These are phyloP conservation scores for Phyllosticta citrichinensis DNA, from an alignment of 2,329 filamentous ascomycete species.

Conservation along the genomic window DNA sequence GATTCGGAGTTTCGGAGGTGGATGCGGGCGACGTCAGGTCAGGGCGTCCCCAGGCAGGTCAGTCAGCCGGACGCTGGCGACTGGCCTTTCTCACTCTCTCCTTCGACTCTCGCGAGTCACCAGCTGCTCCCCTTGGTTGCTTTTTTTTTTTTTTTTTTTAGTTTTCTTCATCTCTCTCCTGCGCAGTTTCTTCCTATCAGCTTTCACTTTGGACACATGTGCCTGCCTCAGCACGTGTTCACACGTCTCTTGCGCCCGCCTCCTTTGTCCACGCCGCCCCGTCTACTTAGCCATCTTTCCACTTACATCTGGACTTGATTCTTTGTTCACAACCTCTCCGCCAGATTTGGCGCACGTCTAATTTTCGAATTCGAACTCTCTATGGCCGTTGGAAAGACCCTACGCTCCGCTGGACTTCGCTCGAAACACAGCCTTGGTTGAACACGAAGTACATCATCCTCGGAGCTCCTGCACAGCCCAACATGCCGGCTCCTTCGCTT, in stretches of 20 bases:
- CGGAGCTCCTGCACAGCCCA: not conserved
- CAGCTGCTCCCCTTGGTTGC: not conserved
- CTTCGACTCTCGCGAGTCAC: not conserved
- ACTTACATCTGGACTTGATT: not conserved
- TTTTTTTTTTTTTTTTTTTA: not conserved
- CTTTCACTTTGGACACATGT: not conserved
- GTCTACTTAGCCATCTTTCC: not conserved
- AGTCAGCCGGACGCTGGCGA: not conserved
- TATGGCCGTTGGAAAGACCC: not conserved
- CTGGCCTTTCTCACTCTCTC: not conserved
- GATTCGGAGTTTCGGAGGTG: not conserved
- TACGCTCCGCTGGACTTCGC: not conserved
- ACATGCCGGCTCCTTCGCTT: slow-evolving; percentile 28
- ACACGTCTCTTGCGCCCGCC: not conserved
- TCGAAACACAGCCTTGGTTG: not conserved
- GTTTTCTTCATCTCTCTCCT: not conserved
- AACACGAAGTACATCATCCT: not conserved
- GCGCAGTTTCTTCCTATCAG: not conserved
- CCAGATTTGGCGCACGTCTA: not conserved
- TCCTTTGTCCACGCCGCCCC: not conserved
- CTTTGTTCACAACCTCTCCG: not conserved
- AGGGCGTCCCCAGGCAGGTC: not conserved
- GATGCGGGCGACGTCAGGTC: not conserved
- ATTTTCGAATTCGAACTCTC: not conserved
- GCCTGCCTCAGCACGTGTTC: not conserved